phyloP scores from a whole-genome alignment of 1,284 basidiomycete species.

The Veloporphyrellus conicus region DNA sequence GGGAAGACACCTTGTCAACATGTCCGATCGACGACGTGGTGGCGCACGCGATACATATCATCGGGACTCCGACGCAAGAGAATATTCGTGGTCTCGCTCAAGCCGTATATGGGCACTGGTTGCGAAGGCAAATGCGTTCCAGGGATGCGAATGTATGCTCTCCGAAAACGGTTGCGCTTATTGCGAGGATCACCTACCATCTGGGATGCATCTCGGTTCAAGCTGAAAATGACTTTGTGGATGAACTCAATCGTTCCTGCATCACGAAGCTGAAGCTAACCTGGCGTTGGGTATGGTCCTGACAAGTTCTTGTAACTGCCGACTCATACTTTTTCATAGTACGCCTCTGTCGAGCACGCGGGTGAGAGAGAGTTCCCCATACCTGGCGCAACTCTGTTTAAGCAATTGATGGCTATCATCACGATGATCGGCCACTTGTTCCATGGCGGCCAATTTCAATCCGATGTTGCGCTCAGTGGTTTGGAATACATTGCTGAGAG shows the following conservation, averaged over 20 bases:
- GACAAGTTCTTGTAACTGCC: not conserved
- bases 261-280: constrained; percentile 15
- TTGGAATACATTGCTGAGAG: constrained; percentile 12
- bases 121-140: constrained; percentile 9
- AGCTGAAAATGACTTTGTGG: constrained; percentile 10
- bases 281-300: constrained; percentile 16
- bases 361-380: not conserved
- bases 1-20: constrained; percentile 5
- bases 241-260: constrained; percentile 11
- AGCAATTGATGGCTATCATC: constrained; percentile 15
- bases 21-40: constrained; percentile 11
- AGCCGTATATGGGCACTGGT: constrained; percentile 13
- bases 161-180: constrained; percentile 5
- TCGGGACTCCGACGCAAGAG: constrained; percentile 9
- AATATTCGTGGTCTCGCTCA: constrained; percentile 13
- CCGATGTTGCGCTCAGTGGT: constrained; percentile 4
- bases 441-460: constrained; percentile 9
- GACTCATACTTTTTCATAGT: constrained; percentile 16
- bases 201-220: constrained; percentile 7
- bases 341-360: constrained; percentile 1
- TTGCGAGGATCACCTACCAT: constrained; percentile 6
- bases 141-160: constrained; percentile 8
- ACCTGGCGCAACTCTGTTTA: constrained; percentile 10
- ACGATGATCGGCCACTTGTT: constrained; percentile 18
- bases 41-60: constrained; percentile 6